Percentiles rank a stretch among this genome's conserved stretches.
phyloP scores from a whole-genome alignment of 139 green algal species.

The Tetratostichococcus sp. region DNA sequence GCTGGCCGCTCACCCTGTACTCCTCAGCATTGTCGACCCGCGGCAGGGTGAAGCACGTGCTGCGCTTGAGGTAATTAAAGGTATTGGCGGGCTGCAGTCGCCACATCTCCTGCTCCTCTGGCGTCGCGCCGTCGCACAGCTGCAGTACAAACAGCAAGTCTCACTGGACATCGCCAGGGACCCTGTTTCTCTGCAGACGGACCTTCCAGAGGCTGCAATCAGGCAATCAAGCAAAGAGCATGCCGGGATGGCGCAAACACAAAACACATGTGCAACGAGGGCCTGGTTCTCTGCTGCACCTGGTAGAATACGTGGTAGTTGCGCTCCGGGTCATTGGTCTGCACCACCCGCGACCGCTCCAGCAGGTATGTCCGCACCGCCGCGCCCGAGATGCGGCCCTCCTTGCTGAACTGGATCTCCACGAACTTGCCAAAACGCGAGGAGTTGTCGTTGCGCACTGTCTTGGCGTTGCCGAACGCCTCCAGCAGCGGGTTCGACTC shows the following conservation, averaged over 20 bases:
- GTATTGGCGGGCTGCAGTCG: conserved; percentile 56
- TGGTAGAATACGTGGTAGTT: conserved; percentile 99
- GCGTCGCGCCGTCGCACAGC: conserved; percentile 85
- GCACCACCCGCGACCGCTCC: conserved; percentile 90
- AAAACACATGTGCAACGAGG: too few relatives aligned
- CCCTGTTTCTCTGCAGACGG: too few relatives aligned
- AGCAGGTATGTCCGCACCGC: conserved; percentile 96
- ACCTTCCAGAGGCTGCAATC: too few relatives aligned
- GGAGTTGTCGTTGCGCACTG: conserved; percentile 96
- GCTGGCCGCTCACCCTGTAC: conserved; percentile 57
- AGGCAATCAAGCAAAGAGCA: too few relatives aligned
- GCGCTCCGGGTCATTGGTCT: conserved; percentile 91
- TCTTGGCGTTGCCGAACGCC: conserved; percentile 99
- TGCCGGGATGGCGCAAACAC: too few relatives aligned
- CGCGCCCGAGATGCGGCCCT: conserved; percentile 78
- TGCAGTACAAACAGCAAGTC: too few relatives aligned
- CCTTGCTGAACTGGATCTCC: conserved; percentile 95
- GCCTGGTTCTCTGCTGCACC: too few relatives aligned
- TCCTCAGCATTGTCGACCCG: conserved; percentile 86
- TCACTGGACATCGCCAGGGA: too few relatives aligned
- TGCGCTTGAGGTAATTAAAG: conserved; percentile 88
- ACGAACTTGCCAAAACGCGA: conserved; percentile 99
- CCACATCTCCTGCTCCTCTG: conserved; percentile 56
- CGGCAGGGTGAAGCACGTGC: conserved; percentile 79
- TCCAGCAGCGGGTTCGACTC: conserved; percentile 98